Evolutionary conservation across 2,329 filamentous ascomycete species (phyloP).

Genomic region (Colletotrichum graminicola): DNA sequence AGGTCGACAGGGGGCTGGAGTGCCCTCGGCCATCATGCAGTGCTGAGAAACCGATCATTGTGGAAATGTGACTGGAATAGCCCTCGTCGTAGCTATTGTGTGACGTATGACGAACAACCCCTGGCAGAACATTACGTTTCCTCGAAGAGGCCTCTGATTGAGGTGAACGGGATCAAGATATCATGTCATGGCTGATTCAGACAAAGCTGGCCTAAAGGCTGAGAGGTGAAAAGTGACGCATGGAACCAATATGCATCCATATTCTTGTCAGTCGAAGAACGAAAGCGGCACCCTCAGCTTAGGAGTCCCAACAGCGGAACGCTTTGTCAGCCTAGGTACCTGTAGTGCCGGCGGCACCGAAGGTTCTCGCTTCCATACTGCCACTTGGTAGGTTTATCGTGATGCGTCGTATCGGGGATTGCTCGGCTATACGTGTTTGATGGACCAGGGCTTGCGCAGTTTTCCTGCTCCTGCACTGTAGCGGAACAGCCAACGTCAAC

Average conservation of each 20-base stretch:
- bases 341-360: not conserved
- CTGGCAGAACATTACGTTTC: not conserved
- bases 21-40: slow-evolving; percentile 15
- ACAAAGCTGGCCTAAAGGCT: not conserved
- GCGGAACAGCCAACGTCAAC: not conserved
- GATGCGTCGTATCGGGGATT: not conserved
- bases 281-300: not conserved
- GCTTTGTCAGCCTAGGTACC: not conserved
- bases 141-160: not conserved
- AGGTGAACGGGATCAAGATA: slow-evolving; percentile 6
- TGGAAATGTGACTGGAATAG: slow-evolving; percentile 20
- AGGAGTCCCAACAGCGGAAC: not conserved
- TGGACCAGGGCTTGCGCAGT: not conserved
- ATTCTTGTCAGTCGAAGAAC: not conserved
- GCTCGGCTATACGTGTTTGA: not conserved
- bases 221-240: slow-evolving; percentile 18
- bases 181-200: not conserved
- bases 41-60: slow-evolving; percentile 4
- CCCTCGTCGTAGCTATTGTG: slow-evolving; percentile 3
- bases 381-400: not conserved
- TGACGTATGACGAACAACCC: slow-evolving; percentile 26
- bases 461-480: slow-evolving; percentile 7
- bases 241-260: not conserved
- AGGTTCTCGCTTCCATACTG: not conserved
- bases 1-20: not conserved